These are phyloP conservation scores for Torrubiella hemipterigena DNA, from an alignment of 2,329 filamentous ascomycete genomes.

Conservation along the genomic window DNA sequence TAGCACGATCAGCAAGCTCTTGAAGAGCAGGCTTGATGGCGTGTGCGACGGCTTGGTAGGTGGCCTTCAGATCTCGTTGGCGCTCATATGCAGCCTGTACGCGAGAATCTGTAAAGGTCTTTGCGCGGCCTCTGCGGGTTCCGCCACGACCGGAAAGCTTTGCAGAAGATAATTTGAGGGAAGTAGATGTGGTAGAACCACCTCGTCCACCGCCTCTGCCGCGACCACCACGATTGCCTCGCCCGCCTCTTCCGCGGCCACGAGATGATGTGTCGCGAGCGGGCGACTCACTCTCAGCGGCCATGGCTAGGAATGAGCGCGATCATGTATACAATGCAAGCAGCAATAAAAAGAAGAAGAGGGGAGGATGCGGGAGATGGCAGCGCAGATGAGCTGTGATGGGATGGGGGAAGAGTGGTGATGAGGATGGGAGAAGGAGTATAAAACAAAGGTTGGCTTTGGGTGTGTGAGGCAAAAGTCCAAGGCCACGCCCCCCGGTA, in stretches of 20 bases:
- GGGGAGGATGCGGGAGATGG: constrained; percentile 4
- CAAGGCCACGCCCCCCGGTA: no score
- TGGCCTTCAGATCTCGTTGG: constrained; percentile 53
- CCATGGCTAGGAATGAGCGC: constrained; percentile 18
- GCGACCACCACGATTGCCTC: constrained; percentile 8
- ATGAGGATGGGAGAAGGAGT: not conserved
- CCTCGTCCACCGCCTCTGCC: constrained; percentile 12
- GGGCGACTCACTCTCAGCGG: constrained; percentile 24
- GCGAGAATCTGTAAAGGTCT: constrained; percentile 40
- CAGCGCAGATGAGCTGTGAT: not conserved
- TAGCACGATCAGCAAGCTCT: constrained; percentile 49
- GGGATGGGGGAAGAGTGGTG: not conserved
- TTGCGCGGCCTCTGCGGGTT: constrained; percentile 37
- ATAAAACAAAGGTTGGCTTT: no score
- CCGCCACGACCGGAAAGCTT: constrained; percentile 26
- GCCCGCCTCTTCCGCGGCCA: constrained; percentile 14
- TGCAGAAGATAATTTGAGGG: constrained; percentile 19
- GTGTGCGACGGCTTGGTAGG: constrained; percentile 50
- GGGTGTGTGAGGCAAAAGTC: no score
- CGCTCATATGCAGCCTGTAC: constrained; percentile 50
- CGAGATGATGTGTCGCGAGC: constrained; percentile 22
- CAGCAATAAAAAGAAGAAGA: constrained; percentile 7
- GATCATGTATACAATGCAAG: constrained; percentile 18
- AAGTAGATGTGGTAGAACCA: constrained; percentile 16
- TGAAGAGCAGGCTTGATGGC: constrained; percentile 52